Conservation (phyloP, 2,329 filamentous ascomycete genomes). For the Plenodomus biglobosus region DNA sequence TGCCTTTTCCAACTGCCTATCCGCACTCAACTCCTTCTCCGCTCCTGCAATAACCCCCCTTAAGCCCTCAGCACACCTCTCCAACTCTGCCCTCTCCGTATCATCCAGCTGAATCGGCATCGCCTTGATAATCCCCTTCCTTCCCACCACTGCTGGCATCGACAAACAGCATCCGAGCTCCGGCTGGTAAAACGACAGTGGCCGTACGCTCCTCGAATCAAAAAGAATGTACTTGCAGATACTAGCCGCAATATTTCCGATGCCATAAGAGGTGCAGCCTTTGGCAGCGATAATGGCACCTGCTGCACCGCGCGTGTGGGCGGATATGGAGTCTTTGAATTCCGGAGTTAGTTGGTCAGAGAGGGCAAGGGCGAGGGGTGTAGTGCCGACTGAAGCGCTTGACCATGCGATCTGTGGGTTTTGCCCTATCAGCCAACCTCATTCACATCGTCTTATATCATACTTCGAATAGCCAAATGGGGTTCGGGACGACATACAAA, state of each 20-base stretch:
- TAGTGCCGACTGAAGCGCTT: slow-evolving; percentile 47
- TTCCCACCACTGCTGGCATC: slow-evolving; percentile 53
- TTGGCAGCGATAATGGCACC: slow-evolving; percentile 54
- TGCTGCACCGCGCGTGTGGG: slow-evolving; percentile 52
- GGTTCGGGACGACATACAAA: slow-evolving; percentile 35
- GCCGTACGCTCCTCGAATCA: slow-evolving; percentile 51
- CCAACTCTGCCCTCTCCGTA: slow-evolving; percentile 36
- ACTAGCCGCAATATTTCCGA: slow-evolving; percentile 51
- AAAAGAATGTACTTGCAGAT: slow-evolving; percentile 56
- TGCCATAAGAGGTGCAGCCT: slow-evolving; percentile 55
- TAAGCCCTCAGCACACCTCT: slow-evolving; percentile 41
- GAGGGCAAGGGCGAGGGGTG: slow-evolving; percentile 44
- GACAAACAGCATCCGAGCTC: slow-evolving; percentile 54
- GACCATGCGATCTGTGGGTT: slow-evolving; percentile 49
- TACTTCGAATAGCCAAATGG: not conserved
- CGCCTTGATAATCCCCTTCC: slow-evolving; percentile 49
- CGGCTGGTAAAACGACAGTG: slow-evolving; percentile 54
- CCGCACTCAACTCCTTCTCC: slow-evolving; percentile 38
- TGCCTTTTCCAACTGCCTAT: slow-evolving; percentile 29
- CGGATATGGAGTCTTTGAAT: slow-evolving; percentile 44
- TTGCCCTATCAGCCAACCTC: not conserved
- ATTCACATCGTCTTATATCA: not conserved
- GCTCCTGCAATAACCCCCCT: slow-evolving; percentile 43
- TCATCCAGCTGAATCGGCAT: slow-evolving; percentile 41
- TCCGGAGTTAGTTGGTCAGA: slow-evolving; percentile 22